phyloP scores from a whole-genome alignment of 805 yeast species.

The Kazachstania kunashirensis region DNA sequence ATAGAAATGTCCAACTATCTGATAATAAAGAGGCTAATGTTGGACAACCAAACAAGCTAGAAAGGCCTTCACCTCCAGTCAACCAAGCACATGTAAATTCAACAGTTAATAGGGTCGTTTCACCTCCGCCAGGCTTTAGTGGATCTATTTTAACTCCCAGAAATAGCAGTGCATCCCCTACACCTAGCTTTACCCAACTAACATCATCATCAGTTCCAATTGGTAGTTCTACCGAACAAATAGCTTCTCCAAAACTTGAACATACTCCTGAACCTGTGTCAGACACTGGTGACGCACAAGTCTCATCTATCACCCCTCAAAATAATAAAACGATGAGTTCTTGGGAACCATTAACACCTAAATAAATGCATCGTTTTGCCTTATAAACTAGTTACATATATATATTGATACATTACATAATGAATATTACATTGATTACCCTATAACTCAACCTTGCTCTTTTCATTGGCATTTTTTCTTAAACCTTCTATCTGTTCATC shows the following conservation, averaged over 20 bases:
- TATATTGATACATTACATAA: neutral
- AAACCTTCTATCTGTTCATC: conserved; percentile 36
- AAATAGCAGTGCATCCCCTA: conserved; percentile 10
- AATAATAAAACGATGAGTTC: conserved; percentile 8
- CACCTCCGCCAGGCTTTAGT: conserved; percentile 33
- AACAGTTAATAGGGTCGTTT: neutral
- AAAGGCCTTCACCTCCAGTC: no score
- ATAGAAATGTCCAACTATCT: neutral
- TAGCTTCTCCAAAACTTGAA: neutral
- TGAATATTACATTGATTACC: neutral
- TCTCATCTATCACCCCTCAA: neutral
- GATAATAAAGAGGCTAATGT: no score
- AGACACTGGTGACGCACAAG: neutral
- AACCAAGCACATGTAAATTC: neutral
- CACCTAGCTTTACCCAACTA: neutral
- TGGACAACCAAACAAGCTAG: no score
- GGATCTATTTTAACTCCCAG: conserved; percentile 30
- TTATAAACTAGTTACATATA: no score
- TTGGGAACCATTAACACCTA: conserved; percentile 15
- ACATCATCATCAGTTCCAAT: conserved; percentile 1
- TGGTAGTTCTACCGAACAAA: neutral
- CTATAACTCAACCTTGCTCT: conserved; percentile 9
- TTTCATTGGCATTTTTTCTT: conserved; percentile 30
- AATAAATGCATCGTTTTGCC: conserved; percentile 2
- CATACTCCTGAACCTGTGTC: neutral